A percentile compares a stretch with the other conserved stretches of the same genome.
phyloP scores from a whole-genome alignment of 2,329 filamentous ascomycete genomes.

The Periconia sp. region DNA sequence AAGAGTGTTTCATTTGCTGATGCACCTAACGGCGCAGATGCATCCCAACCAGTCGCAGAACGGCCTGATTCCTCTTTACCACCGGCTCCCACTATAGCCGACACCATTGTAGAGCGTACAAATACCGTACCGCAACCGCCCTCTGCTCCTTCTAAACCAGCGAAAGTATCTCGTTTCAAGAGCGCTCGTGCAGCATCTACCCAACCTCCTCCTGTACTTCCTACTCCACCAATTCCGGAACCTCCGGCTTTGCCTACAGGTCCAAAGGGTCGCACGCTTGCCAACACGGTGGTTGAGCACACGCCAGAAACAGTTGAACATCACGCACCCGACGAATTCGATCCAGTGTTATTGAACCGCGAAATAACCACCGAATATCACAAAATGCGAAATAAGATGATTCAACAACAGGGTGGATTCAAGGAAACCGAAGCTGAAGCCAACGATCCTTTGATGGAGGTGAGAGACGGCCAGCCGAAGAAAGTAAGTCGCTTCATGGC shows the following conservation, averaged over 20 bases:
- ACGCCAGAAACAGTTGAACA: conserved; percentile 35
- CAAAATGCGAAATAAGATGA: conserved; percentile 77
- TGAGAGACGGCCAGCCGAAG: conserved; percentile 61
- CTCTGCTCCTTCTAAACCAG: conserved; percentile 23
- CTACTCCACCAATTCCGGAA: conserved; percentile 25
- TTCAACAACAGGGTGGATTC: conserved; percentile 82
- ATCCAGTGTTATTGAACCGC: conserved; percentile 71
- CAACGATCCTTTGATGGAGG: conserved; percentile 65
- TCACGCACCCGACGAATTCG: conserved; percentile 54
- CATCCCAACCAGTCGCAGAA: background rate
- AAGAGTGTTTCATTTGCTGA: conserved; percentile 73
- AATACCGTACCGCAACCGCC: conserved; percentile 10
- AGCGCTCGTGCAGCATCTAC: conserved; percentile 26
- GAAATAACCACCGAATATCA: conserved; percentile 85
- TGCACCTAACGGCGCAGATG: conserved; percentile 47
- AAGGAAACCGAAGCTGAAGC: conserved; percentile 66
- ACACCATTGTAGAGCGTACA: conserved; percentile 38
- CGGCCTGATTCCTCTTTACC: conserved; percentile 42
- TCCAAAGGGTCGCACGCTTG: conserved; percentile 55
- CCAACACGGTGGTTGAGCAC: conserved; percentile 61
- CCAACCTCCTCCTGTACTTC: conserved; percentile 15
- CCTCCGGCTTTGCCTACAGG: conserved; percentile 39
- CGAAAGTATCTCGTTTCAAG: conserved; percentile 48
- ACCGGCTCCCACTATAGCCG: conserved; percentile 33
- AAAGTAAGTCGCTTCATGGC: conserved; percentile 75